Conservation (phyloP, 129 eudicot species). For the Silybum marianum region DNA sequence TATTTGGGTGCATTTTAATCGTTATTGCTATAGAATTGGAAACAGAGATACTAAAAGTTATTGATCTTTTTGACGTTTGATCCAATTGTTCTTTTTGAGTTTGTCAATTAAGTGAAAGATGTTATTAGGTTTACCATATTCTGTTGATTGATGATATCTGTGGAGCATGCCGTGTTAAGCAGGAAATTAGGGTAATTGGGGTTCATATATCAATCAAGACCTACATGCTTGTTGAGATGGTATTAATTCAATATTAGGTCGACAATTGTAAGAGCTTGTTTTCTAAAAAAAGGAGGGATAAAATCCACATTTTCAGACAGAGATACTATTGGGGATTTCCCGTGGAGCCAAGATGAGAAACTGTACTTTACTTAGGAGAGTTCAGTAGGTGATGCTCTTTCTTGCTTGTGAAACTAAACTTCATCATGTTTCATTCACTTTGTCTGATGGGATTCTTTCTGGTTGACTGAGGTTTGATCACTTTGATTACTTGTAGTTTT, state of each 20-base stretch:
- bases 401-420: not conserved
- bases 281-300: not conserved
- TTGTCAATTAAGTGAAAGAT: constrained; percentile 1
- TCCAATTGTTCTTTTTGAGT: not conserved
- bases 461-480: not conserved
- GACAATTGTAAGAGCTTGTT: not conserved
- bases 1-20: not conserved
- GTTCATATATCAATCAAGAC: constrained; percentile 8
- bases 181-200: constrained; percentile 2
- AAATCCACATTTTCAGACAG: not conserved
- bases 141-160: constrained; percentile 20
- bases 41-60: not conserved
- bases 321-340: not conserved
- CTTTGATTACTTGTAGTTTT: not conserved
- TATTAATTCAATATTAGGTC: not conserved
- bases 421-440: constrained; percentile 1
- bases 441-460: constrained; percentile 5
- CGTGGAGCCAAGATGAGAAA: not conserved
- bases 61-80: not conserved
- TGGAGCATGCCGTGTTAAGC: not conserved
- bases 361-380: not conserved
- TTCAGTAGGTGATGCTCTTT: not conserved
- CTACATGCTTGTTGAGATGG: not conserved
- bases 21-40: not conserved
- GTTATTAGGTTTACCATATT: constrained; percentile 19